phyloP scores from a whole-genome alignment of 2,329 filamentous ascomycete species.

The Raffaelea albimanens region DNA sequence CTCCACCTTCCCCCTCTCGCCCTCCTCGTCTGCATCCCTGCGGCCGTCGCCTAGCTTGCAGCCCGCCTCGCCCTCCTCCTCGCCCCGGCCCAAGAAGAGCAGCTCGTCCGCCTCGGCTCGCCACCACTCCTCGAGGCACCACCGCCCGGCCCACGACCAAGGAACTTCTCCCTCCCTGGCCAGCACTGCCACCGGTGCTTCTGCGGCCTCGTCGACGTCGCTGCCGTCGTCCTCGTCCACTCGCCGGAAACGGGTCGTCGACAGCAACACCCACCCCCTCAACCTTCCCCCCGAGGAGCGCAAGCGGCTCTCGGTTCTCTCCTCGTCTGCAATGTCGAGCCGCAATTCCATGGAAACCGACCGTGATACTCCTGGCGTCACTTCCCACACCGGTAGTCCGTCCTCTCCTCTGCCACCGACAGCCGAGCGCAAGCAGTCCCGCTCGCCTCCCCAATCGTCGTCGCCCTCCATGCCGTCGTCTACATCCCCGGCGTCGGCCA shows the following conservation, averaged over 20 bases:
- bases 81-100: background rate
- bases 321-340: conserved; percentile 51
- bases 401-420: conserved; percentile 39
- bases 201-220: conserved; percentile 7
- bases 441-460: conserved; percentile 24
- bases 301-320: conserved; percentile 54
- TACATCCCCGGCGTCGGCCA: conserved; percentile 16
- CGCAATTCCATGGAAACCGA: conserved; percentile 71
- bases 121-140: conserved; percentile 1
- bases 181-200: too few relatives aligned
- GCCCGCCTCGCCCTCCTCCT: background rate
- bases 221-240: conserved; percentile 33
- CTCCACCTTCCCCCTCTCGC: conserved; percentile 1
- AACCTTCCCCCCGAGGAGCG: conserved; percentile 87
- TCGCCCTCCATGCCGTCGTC: background rate
- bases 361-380: conserved; percentile 44
- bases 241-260: conserved; percentile 45
- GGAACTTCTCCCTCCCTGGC: too few relatives aligned
- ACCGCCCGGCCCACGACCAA: background rate
- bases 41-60: background rate
- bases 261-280: conserved; percentile 72
- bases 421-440: conserved; percentile 13
- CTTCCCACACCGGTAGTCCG: conserved; percentile 24
- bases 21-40: background rate
- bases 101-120: conserved; percentile 2